Base-by-base conservation (phyloP, 495 filamentous ascomycete species). In the Peziza echinospora region DNA sequence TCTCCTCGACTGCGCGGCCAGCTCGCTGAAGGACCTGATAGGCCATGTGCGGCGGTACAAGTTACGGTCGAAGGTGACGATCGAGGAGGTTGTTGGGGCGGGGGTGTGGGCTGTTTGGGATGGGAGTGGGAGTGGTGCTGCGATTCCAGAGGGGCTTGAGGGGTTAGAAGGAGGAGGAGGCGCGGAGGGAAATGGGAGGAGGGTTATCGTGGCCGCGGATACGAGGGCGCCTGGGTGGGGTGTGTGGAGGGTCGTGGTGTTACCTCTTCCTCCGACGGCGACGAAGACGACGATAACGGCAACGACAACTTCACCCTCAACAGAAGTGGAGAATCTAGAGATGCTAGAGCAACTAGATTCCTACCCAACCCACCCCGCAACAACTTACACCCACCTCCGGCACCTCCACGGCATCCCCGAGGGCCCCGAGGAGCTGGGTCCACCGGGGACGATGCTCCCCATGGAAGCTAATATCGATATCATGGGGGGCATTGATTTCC, bases 401-500 rank as follows among this genome's bases (percentile, higher is more conserved):
- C 81, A 82, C 43, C 61, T 89, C 24, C 64, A 70, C 28, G 89
- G 91, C 47, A 71, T 97, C 1, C 65, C 87, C 0, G 89, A 97
- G 62, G 89, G 89, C 5, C 78, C 79, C 55, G 50, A 52, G 0
- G 89, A 97, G 66, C 76, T 97, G 13, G 59, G 72, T 21, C 60
- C 65, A 41, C 30, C 30, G 4, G 79, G 76, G 39, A 61, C 67
- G 2, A 76, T 83, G 22, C 64, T 96, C 41, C 84, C 85, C 19
- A 74, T 79, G 51, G 84, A 94, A 60, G 75, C 65, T 49, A 89
- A 93, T 60, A 66, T 93, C 51, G 89, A 97, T 61, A 67, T 81
- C 51, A 76, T 77, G 69, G 68, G 70, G 16, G 91, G 70, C 3
- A 72, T 96, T 37, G 84, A 94, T 65, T 97, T 91, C 63, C 71